A percentile compares a stretch with the other conserved stretches of the same genome.
phyloP scores from a whole-genome alignment of 2,329 filamentous ascomycete species.

The Microascus cirrosus region DNA sequence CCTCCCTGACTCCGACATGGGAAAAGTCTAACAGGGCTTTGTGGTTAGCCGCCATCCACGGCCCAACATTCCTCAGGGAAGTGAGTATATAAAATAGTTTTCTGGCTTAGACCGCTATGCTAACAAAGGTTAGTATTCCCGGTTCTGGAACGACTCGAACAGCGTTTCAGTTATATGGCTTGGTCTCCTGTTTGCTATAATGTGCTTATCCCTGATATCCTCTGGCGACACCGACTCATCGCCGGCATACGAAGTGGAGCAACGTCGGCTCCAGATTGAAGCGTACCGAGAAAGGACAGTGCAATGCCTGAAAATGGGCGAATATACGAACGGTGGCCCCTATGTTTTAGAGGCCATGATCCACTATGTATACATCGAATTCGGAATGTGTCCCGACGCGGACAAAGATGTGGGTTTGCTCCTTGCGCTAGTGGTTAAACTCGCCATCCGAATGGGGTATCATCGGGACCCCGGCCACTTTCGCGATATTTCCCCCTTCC shows the following conservation, averaged over 20 bases:
- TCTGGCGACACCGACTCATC: slow-evolving; percentile 5
- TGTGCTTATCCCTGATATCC: slow-evolving; percentile 23
- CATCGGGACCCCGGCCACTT: slow-evolving; percentile 33
- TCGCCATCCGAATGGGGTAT: slow-evolving; percentile 27
- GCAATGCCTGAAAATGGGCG: slow-evolving; percentile 23
- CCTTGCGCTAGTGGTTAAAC: slow-evolving; percentile 18
- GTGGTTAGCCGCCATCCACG: not conserved
- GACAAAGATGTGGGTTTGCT: slow-evolving; percentile 22
- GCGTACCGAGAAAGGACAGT: slow-evolving; percentile 17
- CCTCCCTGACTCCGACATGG: not conserved
- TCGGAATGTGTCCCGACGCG: slow-evolving; percentile 16
- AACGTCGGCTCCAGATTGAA: slow-evolving; percentile 3
- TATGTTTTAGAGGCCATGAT: slow-evolving; percentile 27
- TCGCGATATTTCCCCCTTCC: slow-evolving; percentile 23
- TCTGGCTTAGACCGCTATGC: not conserved
- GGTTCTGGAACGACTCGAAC: slow-evolving; percentile 28
- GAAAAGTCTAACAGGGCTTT: not conserved
- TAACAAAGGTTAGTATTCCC: slow-evolving; percentile 21
- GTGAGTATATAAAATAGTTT: not conserved
- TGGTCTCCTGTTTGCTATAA: slow-evolving; percentile 31
- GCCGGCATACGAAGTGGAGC: slow-evolving; percentile 1
- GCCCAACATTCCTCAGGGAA: not conserved
- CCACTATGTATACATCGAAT: slow-evolving; percentile 20
- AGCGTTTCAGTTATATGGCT: slow-evolving; percentile 29
- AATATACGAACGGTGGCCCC: slow-evolving; percentile 29